Percentiles rank a stretch among this genome's conserved stretches.
Conservation (phyloP, 768 basidiomycete species). For the Trametes meyenii region DNA sequence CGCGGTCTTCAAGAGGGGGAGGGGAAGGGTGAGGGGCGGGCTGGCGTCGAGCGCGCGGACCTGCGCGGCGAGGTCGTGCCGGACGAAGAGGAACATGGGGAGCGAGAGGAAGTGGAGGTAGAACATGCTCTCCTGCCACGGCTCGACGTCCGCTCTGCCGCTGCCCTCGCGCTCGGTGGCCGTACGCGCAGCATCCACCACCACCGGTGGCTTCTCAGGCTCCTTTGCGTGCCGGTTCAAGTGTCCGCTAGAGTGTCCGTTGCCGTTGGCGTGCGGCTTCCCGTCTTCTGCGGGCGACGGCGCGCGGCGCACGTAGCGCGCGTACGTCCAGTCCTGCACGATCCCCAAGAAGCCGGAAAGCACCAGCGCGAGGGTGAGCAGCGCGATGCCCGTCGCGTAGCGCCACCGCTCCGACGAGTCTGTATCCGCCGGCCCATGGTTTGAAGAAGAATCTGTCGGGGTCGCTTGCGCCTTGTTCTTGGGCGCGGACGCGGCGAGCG, state of each 20-base stretch:
- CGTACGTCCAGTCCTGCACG: slow-evolving; percentile 80
- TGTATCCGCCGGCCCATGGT: slow-evolving; percentile 5
- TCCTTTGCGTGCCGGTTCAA: not conserved
- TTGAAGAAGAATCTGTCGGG: not conserved
- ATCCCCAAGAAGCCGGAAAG: slow-evolving; percentile 83
- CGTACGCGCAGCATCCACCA: not conserved
- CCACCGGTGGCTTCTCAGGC: not conserved
- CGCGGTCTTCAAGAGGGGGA: slow-evolving; percentile 33
- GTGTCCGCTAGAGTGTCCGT: not conserved
- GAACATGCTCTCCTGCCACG: slow-evolving; percentile 93
- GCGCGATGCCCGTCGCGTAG: slow-evolving; percentile 72
- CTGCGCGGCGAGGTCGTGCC: slow-evolving; percentile 53
- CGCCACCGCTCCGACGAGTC: slow-evolving; percentile 31
- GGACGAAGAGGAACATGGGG: slow-evolving; percentile 72
- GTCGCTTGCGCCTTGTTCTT: slow-evolving; percentile 12
- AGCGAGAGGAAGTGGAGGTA: slow-evolving; percentile 83
- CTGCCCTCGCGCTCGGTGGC: not conserved
- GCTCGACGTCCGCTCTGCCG: slow-evolving; percentile 1
- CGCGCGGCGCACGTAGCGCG: slow-evolving; percentile 39
- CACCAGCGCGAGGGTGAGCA: slow-evolving; percentile 77
- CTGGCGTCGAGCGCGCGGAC: slow-evolving; percentile 45
- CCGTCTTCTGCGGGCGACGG: not conserved
- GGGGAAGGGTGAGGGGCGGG: slow-evolving; percentile 33
- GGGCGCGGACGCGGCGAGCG: slow-evolving; percentile 67
- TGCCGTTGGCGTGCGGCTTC: not conserved